Conservation (phyloP, 106 monocot species). For the Allium fistulosum region DNA sequence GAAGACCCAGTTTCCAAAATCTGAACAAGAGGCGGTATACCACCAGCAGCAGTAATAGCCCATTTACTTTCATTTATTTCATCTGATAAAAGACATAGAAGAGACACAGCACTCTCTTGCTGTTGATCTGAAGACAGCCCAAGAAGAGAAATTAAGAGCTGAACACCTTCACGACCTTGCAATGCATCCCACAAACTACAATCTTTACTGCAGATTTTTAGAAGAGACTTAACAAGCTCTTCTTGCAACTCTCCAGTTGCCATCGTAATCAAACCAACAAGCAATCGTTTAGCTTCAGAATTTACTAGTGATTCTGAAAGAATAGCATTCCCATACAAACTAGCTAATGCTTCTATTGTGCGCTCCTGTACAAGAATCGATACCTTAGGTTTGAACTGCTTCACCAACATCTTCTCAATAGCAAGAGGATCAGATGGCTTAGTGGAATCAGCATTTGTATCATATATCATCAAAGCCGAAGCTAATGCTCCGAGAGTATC, state of each 20-base stretch:
- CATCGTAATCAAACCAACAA: slow-evolving; percentile 95
- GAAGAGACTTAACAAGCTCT: slow-evolving; percentile 76
- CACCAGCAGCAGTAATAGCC: slow-evolving; percentile 99
- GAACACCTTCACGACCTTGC: slow-evolving; percentile 91
- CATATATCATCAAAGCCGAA: slow-evolving; percentile 98
- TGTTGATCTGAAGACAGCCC: slow-evolving; percentile 98
- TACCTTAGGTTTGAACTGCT: slow-evolving; percentile 64
- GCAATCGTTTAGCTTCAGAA: slow-evolving; percentile 85
- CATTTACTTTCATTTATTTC: slow-evolving; percentile 99
- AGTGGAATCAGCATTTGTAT: slow-evolving; percentile 74
- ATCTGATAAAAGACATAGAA: slow-evolving; percentile 81
- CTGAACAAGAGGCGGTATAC: slow-evolving; percentile 99
- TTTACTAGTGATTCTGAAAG: slow-evolving; percentile 52
- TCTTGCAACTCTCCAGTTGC: slow-evolving; percentile 82
- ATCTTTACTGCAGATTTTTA: slow-evolving; percentile 65
- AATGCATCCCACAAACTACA: slow-evolving; percentile 79
- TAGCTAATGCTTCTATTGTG: slow-evolving; percentile 90
- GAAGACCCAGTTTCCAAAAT: slow-evolving; percentile 90
- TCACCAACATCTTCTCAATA: slow-evolving; percentile 78
- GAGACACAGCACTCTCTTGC: slow-evolving; percentile 87
- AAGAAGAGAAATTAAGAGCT: slow-evolving; percentile 93
- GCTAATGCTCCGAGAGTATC: slow-evolving; percentile 96
- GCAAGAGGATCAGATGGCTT: slow-evolving; percentile 65
- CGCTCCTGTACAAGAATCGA: slow-evolving; percentile 87
- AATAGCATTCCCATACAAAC: slow-evolving; percentile 83